A percentile compares a stretch with the other conserved stretches of the same genome.
Evolutionary conservation across 352 stramenopile species (phyloP).

Genomic region (Lagenidium sp.): DNA sequence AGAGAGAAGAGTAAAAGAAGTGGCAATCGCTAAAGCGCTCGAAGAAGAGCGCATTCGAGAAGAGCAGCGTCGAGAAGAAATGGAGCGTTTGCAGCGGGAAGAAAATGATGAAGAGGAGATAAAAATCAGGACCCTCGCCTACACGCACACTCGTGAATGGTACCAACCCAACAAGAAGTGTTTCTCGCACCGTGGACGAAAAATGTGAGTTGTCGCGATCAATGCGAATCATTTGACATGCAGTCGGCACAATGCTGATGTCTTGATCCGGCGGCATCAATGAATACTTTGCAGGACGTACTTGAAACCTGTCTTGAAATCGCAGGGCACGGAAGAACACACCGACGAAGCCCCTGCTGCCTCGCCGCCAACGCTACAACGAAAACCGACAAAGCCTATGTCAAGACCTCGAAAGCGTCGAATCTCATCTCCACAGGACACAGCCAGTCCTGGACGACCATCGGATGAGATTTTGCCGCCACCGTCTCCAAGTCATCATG

Average conservation of each 20-base stretch:
- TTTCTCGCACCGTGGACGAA: slow-evolving; percentile 40
- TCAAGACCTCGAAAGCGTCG: too few species aligned
- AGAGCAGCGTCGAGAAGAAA: slow-evolving; percentile 9
- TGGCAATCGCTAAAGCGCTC: slow-evolving; percentile 3
- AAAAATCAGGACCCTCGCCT: slow-evolving; percentile 47
- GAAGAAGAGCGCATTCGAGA: slow-evolving; percentile 18
- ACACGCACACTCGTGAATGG: slow-evolving; percentile 49
- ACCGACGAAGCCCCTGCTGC: slow-evolving; percentile 4
- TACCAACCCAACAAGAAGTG: slow-evolving; percentile 56
- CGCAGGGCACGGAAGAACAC: not conserved
- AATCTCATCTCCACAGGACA: too few species aligned
- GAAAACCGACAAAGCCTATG: not conserved
- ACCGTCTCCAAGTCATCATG: too few species aligned
- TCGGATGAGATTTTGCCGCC: too few species aligned
- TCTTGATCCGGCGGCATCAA: not conserved
- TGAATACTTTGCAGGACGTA: slow-evolving; percentile 27
- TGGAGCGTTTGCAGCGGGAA: slow-evolving; percentile 27
- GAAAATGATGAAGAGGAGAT: slow-evolving; percentile 50
- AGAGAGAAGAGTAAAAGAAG: slow-evolving; percentile 2
- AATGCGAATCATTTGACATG: not conserved
- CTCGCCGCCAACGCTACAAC: not conserved
- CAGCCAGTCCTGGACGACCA: too few species aligned
- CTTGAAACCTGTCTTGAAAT: slow-evolving; percentile 37
- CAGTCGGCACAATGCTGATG: not conserved
- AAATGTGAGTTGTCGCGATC: slow-evolving; percentile 52